Conservation (phyloP, 257 asterid species). For the Parsonsia alboflavescens region DNA sequence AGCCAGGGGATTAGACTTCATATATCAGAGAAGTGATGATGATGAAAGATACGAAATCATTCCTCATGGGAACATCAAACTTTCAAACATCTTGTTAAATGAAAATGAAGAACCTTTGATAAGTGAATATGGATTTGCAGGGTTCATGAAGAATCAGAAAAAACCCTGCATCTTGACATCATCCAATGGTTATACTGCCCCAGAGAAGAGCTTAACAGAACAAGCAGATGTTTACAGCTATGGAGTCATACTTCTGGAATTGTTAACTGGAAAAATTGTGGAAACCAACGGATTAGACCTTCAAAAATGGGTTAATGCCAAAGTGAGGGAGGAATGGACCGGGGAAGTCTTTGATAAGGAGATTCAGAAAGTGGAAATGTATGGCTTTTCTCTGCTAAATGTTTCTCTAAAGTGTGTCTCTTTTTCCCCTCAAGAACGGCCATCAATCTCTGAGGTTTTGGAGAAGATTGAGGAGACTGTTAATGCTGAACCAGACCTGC, state of each 20-base stretch:
- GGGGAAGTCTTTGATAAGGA: conserved; percentile 44
- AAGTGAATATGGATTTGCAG: conserved; percentile 39
- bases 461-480: conserved; percentile 36
- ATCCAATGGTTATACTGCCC: conserved; percentile 26
- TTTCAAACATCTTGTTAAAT: conserved; percentile 36
- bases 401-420: conserved; percentile 40
- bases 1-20: conserved; percentile 34
- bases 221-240: conserved; percentile 30
- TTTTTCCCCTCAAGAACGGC: conserved; percentile 29
- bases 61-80: conserved; percentile 49
- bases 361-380: conserved; percentile 21
- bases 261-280: conserved; percentile 39
- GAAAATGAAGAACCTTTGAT: conserved; percentile 29
- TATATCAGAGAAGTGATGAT: conserved; percentile 18
- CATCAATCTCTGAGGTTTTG: conserved; percentile 27
- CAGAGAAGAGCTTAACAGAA: conserved; percentile 27
- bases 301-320: conserved; percentile 39
- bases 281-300: conserved; percentile 31
- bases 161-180: conserved; percentile 6
- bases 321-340: conserved; percentile 46
- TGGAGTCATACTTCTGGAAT: conserved; percentile 35
- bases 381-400: conserved; percentile 38
- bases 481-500: conserved; percentile 25
- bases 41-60: conserved; percentile 14
- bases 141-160: conserved; percentile 16